phyloP scores from a whole-genome alignment of 495 filamentous ascomycete genomes.

The Ascodesmis nigricans region DNA sequence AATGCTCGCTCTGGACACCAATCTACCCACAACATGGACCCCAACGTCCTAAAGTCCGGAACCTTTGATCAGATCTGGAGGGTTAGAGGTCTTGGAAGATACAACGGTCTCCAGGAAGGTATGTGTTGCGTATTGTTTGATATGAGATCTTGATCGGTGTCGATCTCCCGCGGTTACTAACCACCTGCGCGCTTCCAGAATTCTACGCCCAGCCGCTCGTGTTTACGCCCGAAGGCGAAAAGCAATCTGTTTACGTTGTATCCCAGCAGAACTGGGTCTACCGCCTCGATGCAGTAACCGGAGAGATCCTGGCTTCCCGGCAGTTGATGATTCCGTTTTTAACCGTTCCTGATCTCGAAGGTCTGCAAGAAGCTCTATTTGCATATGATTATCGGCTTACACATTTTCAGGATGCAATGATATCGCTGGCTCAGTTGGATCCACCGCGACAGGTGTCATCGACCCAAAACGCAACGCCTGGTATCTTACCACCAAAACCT shows the following conservation, averaged over 20 bases:
- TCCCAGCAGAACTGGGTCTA: slow-evolving; percentile 29
- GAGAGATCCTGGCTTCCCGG: slow-evolving; percentile 23
- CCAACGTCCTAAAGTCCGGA: slow-evolving; percentile 14
- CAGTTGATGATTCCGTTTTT: slow-evolving; percentile 28
- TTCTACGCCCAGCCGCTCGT: slow-evolving; percentile 21
- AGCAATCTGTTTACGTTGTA: slow-evolving; percentile 27
- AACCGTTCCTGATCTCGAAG: slow-evolving; percentile 24
- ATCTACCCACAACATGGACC: slow-evolving; percentile 18
- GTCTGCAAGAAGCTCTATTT: no score
- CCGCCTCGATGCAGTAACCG: slow-evolving; percentile 28
- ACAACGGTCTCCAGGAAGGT: slow-evolving; percentile 20
- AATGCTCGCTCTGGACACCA: slow-evolving; percentile 16
- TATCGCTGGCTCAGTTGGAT: slow-evolving; percentile 26
- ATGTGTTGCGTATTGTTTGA: slow-evolving; percentile 3
- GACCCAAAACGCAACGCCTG: slow-evolving; percentile 27
- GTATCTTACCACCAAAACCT: slow-evolving; percentile 28
- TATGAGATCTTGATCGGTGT: no score
- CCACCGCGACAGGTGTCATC: slow-evolving; percentile 29
- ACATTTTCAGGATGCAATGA: slow-evolving; percentile 31
- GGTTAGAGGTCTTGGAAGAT: slow-evolving; percentile 15
- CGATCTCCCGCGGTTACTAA: no score
- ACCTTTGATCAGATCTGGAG: slow-evolving; percentile 19
- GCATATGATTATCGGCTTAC: no score
- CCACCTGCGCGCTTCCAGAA: slow-evolving; percentile 6
- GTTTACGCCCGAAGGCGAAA: slow-evolving; percentile 12